Base-by-base conservation (phyloP, 1,284 basidiomycete species). In the Trametes versicolor region DNA sequence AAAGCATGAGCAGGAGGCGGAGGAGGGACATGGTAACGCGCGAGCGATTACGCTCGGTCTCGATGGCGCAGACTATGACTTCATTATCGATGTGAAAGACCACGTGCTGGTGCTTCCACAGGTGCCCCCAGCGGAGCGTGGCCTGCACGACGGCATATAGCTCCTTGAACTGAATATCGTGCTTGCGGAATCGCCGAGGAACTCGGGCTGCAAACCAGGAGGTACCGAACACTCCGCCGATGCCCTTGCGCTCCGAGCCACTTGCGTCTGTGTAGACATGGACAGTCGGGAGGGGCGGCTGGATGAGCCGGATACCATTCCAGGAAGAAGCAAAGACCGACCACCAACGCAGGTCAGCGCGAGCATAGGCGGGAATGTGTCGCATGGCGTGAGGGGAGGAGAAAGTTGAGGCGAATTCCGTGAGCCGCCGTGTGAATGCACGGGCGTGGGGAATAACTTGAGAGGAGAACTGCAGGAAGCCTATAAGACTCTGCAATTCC, bases 61-160 rank as follows among this genome's bases (percentile, higher is more conserved):
- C 51, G n/a, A 63, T 63, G 4, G 56, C 62, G 1, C 54, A 34
- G 1, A 63, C 62, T 17, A 63, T 54, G 25, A 43, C 60, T 23
- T 62, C 17, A 36, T 63, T 58, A 41, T 58, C 62, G 15, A 63
- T 63, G 29, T 62, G 60, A 39, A 62, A 62, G 15, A 63, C 51
- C 15, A 58, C 62, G 39, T 63, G 62, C 8, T n/a, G 29, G 32
- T 43, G 56, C 17, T 29, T 2, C 62, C 62, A 63, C 2, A 15
- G 56, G 2, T n/a, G 3, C 1, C 62, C 62, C 62, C 62, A 63
- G 17, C 56, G 62, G 1, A 63, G 34, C 5, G 27, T 29, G 1
- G 62, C 62, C 25, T 58, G 62, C 4, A 58, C 15, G 0, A 25
- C 62, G 0, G 56, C 56, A 10, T 32, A 63, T 10, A 63, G 23